Evolutionary conservation across 2,329 filamentous ascomycete genomes (phyloP).

Genomic region (Aquanectria penicillioides): DNA sequence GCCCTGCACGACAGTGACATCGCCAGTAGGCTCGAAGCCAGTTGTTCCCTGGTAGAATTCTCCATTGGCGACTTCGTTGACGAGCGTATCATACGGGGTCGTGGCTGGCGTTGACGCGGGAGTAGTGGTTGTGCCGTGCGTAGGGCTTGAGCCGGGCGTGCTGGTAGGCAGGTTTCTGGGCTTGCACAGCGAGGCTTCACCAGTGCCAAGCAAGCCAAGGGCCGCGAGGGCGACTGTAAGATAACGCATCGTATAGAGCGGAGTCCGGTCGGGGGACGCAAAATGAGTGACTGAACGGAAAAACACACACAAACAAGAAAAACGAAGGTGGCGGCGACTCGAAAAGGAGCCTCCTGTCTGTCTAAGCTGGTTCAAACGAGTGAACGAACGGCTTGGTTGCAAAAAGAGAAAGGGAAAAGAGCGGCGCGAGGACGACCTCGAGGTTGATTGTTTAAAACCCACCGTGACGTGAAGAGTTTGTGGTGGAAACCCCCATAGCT

Average conservation of each 20-base stretch:
- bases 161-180: background rate
- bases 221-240: conserved; percentile 10
- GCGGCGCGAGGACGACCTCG: background rate
- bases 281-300: background rate
- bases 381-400: conserved; percentile 1
- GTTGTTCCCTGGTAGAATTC: background rate
- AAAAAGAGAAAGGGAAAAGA: background rate
- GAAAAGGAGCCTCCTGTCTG: background rate
- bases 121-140: background rate
- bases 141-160: too few relatives aligned
- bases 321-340: conserved; percentile 2
- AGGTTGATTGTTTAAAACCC: background rate
- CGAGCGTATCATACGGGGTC: background rate
- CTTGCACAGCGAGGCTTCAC: background rate
- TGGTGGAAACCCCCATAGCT: too few relatives aligned
- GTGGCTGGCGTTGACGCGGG: background rate
- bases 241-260: conserved; percentile 11
- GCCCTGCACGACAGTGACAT: background rate
- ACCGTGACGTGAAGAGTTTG: background rate
- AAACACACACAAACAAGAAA: background rate
- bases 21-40: background rate
- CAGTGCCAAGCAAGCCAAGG: conserved; percentile 5
- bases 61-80: conserved; percentile 1
- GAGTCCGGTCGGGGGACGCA: background rate
- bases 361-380: conserved; percentile 4